Percentiles rank a stretch among this genome's conserved stretches.
Evolutionary conservation across 2,329 filamentous ascomycete species (phyloP).

Genomic region (Trichoderma harzianum): DNA sequence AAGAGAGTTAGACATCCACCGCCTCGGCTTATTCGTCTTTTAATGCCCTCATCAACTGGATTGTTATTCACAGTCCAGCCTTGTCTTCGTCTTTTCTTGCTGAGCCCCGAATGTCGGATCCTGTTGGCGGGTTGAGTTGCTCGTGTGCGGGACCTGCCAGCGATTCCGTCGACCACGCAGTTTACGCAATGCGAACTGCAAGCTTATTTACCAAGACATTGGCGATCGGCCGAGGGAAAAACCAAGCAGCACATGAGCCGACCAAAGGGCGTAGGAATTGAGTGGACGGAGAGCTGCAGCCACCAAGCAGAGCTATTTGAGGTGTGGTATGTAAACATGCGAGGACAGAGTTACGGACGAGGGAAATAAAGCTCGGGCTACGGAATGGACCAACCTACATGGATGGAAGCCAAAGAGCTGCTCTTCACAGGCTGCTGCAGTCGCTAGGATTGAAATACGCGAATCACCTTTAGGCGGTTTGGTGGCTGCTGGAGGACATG

Average conservation of each 20-base stretch:
- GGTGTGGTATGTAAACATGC: not conserved
- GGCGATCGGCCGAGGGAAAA: not conserved
- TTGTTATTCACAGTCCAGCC: not conserved
- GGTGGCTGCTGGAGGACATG: not conserved
- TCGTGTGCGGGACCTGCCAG: not conserved
- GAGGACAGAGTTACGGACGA: not conserved
- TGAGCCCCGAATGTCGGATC: not conserved
- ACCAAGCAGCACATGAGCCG: not conserved
- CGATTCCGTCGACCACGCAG: not conserved
- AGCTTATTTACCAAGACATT: not conserved
- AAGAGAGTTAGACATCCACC: not conserved
- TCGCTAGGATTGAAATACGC: not conserved
- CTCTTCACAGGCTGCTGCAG: not conserved
- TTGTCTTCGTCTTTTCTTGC: not conserved
- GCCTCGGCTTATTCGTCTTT: not conserved
- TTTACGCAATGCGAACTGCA: slow-evolving; percentile 4
- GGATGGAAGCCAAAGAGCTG: not conserved
- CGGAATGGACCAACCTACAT: not conserved
- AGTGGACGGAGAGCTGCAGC: not conserved
- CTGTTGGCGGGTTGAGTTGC: not conserved
- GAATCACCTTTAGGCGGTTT: not conserved
- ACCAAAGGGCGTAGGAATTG: not conserved
- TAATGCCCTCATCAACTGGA: not conserved
- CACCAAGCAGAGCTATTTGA: not conserved
- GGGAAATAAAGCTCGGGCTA: slow-evolving; percentile 7